Base-by-base conservation (phyloP, 2,329 filamentous ascomycete species). In the Calonectria pseudoreteaudii region DNA sequence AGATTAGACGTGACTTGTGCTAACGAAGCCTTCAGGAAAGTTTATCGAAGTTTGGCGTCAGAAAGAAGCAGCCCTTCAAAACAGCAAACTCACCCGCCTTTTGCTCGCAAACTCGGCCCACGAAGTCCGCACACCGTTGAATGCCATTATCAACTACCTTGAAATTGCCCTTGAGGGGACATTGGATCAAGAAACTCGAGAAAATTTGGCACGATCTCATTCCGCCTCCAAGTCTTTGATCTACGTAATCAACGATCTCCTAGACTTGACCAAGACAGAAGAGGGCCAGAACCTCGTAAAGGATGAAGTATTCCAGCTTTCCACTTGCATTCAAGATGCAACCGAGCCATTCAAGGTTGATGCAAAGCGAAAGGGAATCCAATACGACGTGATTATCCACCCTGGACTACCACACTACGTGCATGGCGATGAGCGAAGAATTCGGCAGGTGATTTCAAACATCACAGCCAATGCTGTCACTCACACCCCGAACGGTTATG, bases 1-100 rank as follows among this genome's bases (percentile, higher is more conserved):
- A 23, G 8, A 26, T 20, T 49, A 16, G 52, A 1, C 26, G 8
- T 44, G 6, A 9, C 8, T 13, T n/a, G 28, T 41, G 14, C 49
- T 74, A 8, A 71, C 34, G 38, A 31, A n/a, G 4, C 36, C 3
- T 34, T 1, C 64, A 87, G 88, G 90, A 20, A 92, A 92, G 82
- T 98, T 98, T 82, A 98, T 98, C 78, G 94, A 97, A 80, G 95
- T 98, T 1, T 98, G 95, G 95, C 89, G 95, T 70, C 94, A 98
- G 81, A 98, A 98, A 77, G 95, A 98, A 82, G 93, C 93, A 1
- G 94, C 94, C 0, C 82, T 98, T 73, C 93, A 97, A 79, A 96
- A 88, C 81, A 97, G 94, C 77, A 93, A 96, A 73, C 87, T 98
- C 2, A 98, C 95, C 0, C 89, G 91, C 60, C 85, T 98, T 5